These are phyloP conservation scores for Rhizopogon rudus DNA, from an alignment of 768 basidiomycete genomes.

Conservation along the genomic window DNA sequence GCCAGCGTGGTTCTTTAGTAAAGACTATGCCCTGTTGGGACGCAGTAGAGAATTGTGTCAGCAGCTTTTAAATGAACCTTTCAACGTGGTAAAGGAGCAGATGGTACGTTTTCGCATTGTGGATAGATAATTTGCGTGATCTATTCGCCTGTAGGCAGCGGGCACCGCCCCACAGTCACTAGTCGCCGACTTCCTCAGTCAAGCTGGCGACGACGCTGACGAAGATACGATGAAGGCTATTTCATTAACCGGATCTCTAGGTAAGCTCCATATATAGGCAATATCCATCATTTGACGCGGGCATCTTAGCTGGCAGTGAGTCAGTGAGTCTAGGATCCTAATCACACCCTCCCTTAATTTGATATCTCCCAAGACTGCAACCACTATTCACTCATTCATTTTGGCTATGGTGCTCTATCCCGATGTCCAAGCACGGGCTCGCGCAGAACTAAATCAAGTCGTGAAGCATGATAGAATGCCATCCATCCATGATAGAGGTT, in stretches of 20 bases:
- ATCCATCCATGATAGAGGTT: too few relatives aligned
- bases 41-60: background rate
- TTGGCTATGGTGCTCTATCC: conserved; percentile 5
- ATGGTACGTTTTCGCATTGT: background rate
- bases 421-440: too few relatives aligned
- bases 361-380: too few relatives aligned
- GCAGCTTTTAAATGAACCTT: background rate
- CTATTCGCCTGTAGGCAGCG: background rate
- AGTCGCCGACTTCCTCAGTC: background rate
- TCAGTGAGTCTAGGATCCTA: too few relatives aligned
- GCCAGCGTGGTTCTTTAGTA: conserved; percentile 4
- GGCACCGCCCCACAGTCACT: background rate
- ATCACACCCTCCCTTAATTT: too few relatives aligned
- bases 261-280: background rate
- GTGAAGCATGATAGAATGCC: too few relatives aligned
- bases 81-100: background rate
- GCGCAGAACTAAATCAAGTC: too few relatives aligned
- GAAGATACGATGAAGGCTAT: background rate
- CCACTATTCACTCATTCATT: conserved; percentile 2
- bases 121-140: background rate
- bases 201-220: too few relatives aligned
- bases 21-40: background rate
- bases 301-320: too few relatives aligned
- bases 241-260: background rate
- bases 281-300: background rate